Conservation (phyloP, 176 grass and related monocot species). For the Triticum dicoccoides region DNA sequence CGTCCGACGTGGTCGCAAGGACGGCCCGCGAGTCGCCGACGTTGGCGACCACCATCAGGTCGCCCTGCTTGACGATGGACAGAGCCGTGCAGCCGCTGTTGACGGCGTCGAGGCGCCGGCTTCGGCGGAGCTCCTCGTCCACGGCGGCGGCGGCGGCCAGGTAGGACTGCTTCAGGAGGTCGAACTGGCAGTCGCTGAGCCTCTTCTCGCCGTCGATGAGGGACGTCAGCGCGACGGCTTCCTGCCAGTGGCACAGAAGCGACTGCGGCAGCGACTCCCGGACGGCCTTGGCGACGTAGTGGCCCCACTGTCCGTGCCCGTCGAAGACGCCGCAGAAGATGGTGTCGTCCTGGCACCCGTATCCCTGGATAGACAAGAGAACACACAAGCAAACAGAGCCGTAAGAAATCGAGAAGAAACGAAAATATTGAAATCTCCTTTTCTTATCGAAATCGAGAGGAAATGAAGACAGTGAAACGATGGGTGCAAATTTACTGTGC, state of each 20-base stretch:
- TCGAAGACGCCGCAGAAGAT: conserved; percentile 92
- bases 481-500: not conserved
- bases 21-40: conserved; percentile 91
- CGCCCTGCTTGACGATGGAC: conserved; percentile 81
- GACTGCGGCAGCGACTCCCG: conserved; percentile 62
- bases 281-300: conserved; percentile 81
- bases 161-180: conserved; percentile 73
- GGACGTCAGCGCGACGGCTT: conserved; percentile 54
- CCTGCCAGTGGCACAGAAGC: conserved; percentile 80
- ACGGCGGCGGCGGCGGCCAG: conserved; percentile 52
- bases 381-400: not conserved
- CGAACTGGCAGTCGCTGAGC: conserved; percentile 43
- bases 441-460: not conserved
- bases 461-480: not conserved
- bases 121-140: conserved; percentile 64
- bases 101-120: conserved; percentile 57
- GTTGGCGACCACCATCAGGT: conserved; percentile 79
- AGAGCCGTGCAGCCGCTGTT: conserved; percentile 83
- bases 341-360: conserved; percentile 71
- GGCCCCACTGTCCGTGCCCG: conserved; percentile 89
- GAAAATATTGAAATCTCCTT: too few relatives aligned
- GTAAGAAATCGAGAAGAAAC: not conserved
- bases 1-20: conserved; percentile 44
- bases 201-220: conserved; percentile 61
- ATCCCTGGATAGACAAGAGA: conserved; percentile 46